Base-by-base conservation (phyloP, 2,329 filamentous ascomycete genomes). In the Calonectria pteridis region DNA sequence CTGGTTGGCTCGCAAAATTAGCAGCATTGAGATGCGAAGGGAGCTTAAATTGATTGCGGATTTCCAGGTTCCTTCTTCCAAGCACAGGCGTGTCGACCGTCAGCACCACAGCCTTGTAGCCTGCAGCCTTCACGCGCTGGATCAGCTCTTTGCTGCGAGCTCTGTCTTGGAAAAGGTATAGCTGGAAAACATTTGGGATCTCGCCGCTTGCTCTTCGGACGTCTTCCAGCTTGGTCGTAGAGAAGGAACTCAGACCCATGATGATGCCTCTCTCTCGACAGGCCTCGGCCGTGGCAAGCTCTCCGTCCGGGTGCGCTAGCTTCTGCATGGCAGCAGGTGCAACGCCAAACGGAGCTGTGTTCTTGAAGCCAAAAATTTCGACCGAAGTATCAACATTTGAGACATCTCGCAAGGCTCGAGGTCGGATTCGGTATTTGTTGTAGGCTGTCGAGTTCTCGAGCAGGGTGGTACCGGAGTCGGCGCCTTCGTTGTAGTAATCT, bases 121-220 rank as follows among this genome's bases (percentile, higher is more conserved):
- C 74, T 0, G 72, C 59, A 14, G 31, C 37, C 20, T 58, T 50
- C 3, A 69, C 67, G 37, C 55, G 55, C 11, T 62, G 33, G n/a
- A 62, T 40, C 14, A 62, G 23, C 13, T 62, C 51, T 40, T 50
- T 67, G 6, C 64, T 67, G 9, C 31, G 31, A 3, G 33, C 46
- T 67, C 64, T 29, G 40, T 68, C 29, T 18, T 59, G 23, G 40
- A 68, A 68, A 6, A 49, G 66, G n/a, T 49, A 49, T 7, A 68
- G 13, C 5, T 68, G 66, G n/a, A 68, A 49, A 29, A 49, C 66
- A n/a, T 59, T 35, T 6, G 53, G 37, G 9, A 62, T 66, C 13
- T 43, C 40, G 16, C 28, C 31, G 76, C 82, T 58, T 71, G 87
- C 85, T 82, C 82, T 88, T 83, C 58, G 86, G 0, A 71, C 68